Percentiles rank a stretch among this genome's conserved stretches.
Evolutionary conservation across 306 rosid species (phyloP).

Genomic region (Cicer yamashitae): DNA sequence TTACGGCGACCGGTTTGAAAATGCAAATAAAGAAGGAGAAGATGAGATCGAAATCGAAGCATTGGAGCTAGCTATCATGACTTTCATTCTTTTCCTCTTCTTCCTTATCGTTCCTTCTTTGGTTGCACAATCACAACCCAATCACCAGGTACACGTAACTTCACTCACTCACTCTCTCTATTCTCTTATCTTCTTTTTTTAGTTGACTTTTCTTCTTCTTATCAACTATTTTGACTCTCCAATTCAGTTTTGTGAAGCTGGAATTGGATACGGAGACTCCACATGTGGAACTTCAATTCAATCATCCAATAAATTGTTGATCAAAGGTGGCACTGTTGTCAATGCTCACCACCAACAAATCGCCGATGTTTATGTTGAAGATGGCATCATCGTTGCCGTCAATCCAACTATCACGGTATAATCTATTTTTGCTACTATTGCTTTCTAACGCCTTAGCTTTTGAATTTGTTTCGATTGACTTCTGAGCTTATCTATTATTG

Average conservation of each 20-base stretch:
- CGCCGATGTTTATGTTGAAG: constrained; percentile 89
- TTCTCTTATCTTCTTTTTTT: background rate
- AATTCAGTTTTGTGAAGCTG: constrained; percentile 79
- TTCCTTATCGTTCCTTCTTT: constrained; percentile 32
- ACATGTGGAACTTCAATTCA: constrained; percentile 53
- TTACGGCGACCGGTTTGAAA: too few relatives aligned
- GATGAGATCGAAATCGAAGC: too few relatives aligned
- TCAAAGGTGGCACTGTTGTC: constrained; percentile 81
- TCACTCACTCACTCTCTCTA: background rate
- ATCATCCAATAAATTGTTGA: constrained; percentile 64
- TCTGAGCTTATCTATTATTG: too few relatives aligned
- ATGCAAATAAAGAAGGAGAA: too few relatives aligned
- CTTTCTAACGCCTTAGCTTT: background rate
- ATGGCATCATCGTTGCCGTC: constrained; percentile 74
- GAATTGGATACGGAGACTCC: constrained; percentile 57
- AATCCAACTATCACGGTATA: constrained; percentile 69
- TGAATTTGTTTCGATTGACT: too few relatives aligned
- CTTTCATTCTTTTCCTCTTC: constrained; percentile 12
- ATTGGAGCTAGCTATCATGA: background rate
- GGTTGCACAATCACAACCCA: constrained; percentile 53
- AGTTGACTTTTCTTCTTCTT: constrained; percentile 10
- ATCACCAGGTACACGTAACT: constrained; percentile 64
- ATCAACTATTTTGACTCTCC: background rate
- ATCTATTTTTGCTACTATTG: background rate
- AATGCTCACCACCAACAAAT: constrained; percentile 78